These are phyloP conservation scores for Leptographium procerum DNA, from an alignment of 2,329 filamentous ascomycete species.

Conservation along the genomic window DNA sequence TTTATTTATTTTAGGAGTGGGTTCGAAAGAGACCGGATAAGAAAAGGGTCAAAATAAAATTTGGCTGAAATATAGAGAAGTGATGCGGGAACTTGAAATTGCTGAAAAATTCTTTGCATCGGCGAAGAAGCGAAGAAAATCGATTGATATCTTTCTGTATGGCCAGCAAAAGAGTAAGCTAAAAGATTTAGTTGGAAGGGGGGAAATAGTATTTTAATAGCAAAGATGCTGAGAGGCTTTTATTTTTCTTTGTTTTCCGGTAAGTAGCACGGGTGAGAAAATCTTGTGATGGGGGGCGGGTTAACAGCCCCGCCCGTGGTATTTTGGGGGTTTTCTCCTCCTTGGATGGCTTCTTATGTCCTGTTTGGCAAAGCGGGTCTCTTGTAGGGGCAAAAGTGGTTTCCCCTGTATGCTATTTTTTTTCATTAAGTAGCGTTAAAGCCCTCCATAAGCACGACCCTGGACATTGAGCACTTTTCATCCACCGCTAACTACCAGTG, in stretches of 20 bases:
- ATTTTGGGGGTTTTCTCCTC: background rate
- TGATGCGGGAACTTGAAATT: background rate
- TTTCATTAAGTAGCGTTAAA: background rate
- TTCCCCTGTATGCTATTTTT: background rate
- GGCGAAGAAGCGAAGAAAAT: background rate
- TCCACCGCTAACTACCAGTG: background rate
- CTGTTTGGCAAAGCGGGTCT: background rate
- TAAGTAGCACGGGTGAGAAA: background rate
- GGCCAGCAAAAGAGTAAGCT: background rate
- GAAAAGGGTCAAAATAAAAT: background rate
- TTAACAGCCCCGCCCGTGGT: background rate
- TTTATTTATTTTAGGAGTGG: background rate
- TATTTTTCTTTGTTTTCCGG: constrained; percentile 1
- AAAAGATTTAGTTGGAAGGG: background rate
- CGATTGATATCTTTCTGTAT: background rate
- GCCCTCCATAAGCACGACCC: background rate
- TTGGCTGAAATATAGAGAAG: background rate
- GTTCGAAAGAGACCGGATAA: background rate
- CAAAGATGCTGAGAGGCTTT: background rate
- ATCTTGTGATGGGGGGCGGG: background rate
- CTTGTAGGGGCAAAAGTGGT: background rate
- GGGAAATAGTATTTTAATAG: background rate
- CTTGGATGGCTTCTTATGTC: background rate
- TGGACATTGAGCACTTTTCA: background rate
- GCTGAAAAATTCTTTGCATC: background rate